Conservation (phyloP, 2,329 filamentous ascomycete species). For the Claviceps fusiformis region DNA sequence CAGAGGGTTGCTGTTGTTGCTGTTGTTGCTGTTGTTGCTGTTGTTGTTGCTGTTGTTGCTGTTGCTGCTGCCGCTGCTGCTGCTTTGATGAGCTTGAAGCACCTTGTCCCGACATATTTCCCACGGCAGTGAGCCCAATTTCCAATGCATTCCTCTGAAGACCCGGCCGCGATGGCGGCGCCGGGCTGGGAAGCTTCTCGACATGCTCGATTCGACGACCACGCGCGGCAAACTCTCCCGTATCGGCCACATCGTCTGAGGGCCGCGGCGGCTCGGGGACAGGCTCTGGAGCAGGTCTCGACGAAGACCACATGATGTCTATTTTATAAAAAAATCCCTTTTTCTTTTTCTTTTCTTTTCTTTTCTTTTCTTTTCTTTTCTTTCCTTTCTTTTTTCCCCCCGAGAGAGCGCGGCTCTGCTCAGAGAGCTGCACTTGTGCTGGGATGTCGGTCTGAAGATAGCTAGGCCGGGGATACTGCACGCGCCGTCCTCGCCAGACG, state of each 20-base stretch:
- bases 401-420: too few species aligned
- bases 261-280: conserved; percentile 7
- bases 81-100: conserved; percentile 2
- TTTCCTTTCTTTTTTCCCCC: neutral
- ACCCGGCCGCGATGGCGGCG: conserved; percentile 9
- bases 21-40: conserved; percentile 13
- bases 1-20: conserved; percentile 7
- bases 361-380: conserved; percentile 8
- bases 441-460: neutral
- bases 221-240: conserved; percentile 20
- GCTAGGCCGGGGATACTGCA: conserved; percentile 1
- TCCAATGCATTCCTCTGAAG: conserved; percentile 14
- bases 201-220: conserved; percentile 22
- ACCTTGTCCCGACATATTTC: conserved; percentile 9
- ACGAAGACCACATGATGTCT: conserved; percentile 19
- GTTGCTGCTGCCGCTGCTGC: conserved; percentile 11
- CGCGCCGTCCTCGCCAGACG: conserved; percentile 3
- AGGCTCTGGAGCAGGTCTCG: neutral
- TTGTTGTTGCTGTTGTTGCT: conserved; percentile 10
- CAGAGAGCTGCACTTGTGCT: neutral
- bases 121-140: conserved; percentile 9
- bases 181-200: conserved; percentile 17
- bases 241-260: conserved; percentile 27
- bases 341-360: too few species aligned
- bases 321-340: too few species aligned